phyloP scores from a whole-genome alignment of 306 rosid species.

The Cicer cuneatum region DNA sequence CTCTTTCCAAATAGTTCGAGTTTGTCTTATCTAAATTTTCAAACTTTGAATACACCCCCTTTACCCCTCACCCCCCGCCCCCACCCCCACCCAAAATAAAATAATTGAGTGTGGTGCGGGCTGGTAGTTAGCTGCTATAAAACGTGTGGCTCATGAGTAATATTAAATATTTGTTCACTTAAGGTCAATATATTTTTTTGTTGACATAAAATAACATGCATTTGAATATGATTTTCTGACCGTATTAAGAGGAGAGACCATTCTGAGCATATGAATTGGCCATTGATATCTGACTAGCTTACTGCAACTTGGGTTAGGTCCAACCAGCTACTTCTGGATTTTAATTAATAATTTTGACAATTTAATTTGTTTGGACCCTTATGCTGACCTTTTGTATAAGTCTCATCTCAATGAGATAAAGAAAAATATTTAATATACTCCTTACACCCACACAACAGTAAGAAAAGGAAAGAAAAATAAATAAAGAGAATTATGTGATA shows the following conservation, averaged over 20 bases:
- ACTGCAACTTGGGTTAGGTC: conserved; percentile 43
- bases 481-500: too few relatives aligned
- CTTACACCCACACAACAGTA: fast-evolving
- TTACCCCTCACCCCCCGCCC: not conserved
- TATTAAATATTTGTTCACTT: not conserved
- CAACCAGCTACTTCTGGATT: conserved; percentile 8
- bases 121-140: not conserved
- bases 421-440: too few relatives aligned
- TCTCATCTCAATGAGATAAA: too few relatives aligned
- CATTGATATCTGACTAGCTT: conserved; percentile 26
- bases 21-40: conserved; percentile 32
- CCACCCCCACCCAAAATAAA: not conserved
- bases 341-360: not conserved
- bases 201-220: not conserved
- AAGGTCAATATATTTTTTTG: conserved; percentile 30
- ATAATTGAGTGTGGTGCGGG: not conserved
- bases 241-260: conserved; percentile 8
- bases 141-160: conserved; percentile 33
- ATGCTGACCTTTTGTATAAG: too few relatives aligned
- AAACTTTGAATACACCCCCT: conserved; percentile 37
- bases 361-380: too few relatives aligned
- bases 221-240: conserved; percentile 53
- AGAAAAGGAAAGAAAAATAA: too few relatives aligned
- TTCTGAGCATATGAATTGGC: conserved; percentile 21
- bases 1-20: not conserved